Evolutionary conservation across 805 yeast species (phyloP).

Genomic region (Kuraishia piskuri): DNA sequence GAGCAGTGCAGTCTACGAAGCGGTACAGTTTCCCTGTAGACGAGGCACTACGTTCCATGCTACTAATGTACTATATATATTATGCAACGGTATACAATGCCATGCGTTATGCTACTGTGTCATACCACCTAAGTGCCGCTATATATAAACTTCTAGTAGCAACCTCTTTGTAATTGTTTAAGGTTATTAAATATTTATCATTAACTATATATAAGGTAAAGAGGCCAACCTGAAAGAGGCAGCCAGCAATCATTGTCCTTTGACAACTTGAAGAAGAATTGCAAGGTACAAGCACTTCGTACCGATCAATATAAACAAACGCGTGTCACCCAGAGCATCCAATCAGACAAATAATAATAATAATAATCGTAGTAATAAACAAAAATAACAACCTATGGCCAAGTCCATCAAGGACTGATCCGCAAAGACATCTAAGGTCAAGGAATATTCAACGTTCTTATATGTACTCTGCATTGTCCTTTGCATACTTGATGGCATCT

Average conservation of each 20-base stretch:
- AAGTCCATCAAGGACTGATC: too few species aligned
- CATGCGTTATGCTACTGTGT: too few species aligned
- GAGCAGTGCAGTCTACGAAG: too few species aligned
- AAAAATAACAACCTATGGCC: background rate
- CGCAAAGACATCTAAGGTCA: background rate
- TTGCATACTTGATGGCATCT: constrained; percentile 65
- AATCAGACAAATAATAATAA: background rate
- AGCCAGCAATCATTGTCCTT: background rate
- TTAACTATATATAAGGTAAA: background rate
- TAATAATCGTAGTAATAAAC: too few species aligned
- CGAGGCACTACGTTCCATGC: too few species aligned
- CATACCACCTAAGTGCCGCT: too few species aligned
- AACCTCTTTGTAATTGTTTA: too few species aligned
- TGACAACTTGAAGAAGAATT: background rate
- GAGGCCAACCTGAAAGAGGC: background rate
- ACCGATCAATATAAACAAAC: background rate
- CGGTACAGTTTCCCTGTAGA: too few species aligned
- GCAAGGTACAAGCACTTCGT: background rate
- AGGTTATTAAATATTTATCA: background rate
- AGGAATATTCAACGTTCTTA: constrained; percentile 1
- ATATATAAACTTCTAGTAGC: too few species aligned
- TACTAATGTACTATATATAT: too few species aligned
- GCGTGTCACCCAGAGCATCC: background rate
- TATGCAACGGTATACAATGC: too few species aligned
- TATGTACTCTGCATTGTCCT: constrained; percentile 63